Conservation (phyloP, 2,329 filamentous ascomycete genomes). For the Phoma sp. region DNA sequence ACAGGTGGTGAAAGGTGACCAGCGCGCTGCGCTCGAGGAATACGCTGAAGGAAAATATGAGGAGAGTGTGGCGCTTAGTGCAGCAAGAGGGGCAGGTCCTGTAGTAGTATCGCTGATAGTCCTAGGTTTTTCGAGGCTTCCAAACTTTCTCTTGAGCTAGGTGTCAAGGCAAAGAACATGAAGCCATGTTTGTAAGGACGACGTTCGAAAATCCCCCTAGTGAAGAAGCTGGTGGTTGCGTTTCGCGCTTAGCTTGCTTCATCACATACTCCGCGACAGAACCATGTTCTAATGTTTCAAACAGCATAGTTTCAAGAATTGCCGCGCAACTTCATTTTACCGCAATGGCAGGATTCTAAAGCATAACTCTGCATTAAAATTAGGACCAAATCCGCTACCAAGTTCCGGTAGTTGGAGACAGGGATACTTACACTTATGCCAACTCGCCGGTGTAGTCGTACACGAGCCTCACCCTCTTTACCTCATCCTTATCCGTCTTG, state of each 20-base stretch:
- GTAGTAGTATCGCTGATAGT: not conserved
- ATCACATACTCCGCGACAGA: slow-evolving; percentile 7
- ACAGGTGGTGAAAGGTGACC: not conserved
- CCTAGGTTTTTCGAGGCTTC: not conserved
- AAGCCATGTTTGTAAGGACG: slow-evolving; percentile 14
- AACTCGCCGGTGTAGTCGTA: slow-evolving; percentile 43
- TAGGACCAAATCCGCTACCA: no score
- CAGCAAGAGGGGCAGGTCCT: not conserved
- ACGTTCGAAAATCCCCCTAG: slow-evolving; percentile 8
- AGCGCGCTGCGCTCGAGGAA: not conserved
- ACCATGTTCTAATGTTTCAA: slow-evolving; percentile 11
- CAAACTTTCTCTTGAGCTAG: slow-evolving; percentile 4
- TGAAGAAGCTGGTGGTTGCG: slow-evolving; percentile 2
- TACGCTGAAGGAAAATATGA: not conserved
- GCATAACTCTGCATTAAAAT: not conserved
- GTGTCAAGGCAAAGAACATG: slow-evolving; percentile 9
- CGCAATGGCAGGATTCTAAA: not conserved
- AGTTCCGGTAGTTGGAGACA: no score
- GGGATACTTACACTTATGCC: slow-evolving; percentile 8
- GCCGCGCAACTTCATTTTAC: slow-evolving; percentile 4
- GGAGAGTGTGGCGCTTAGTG: not conserved
- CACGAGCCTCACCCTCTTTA: slow-evolving; percentile 37
- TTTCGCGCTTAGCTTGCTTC: slow-evolving; percentile 18
- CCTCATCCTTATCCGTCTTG: slow-evolving; percentile 40
- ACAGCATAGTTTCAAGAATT: slow-evolving; percentile 8